Base-by-base conservation (phyloP, 164 flowering plant genomes). In the Buxus sempervirens region DNA sequence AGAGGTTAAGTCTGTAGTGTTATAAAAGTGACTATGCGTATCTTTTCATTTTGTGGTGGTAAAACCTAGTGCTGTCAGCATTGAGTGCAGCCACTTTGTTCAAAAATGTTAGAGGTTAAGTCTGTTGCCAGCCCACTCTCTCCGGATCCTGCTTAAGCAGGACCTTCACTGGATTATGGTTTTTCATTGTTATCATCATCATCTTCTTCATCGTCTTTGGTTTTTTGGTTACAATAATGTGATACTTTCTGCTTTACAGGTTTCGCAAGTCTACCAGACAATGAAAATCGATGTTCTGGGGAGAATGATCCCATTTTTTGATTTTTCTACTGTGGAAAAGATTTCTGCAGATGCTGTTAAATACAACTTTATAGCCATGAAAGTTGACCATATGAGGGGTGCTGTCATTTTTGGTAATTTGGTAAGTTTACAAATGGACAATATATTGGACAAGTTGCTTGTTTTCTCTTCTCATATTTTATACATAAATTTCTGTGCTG, bases 281-380 rank as follows among this genome's bases (percentile, higher is more conserved):
- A 85, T 92, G 86, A 86, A 82, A 54, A 88, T 92, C 73, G 90
- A 82, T 61, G 86, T 81, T 61, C 67, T 95, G 64, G 85, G 94
- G 23, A 70, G 42, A 77, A 84, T 88, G 91, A 82, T 95, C 61
- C 96, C 97, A 0, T 92, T 90, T 75, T 90, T 83, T 74, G 86
- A 81, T 49, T 88, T 92, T 54, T 61, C 94, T 28, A 78, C 55
- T 26, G 90, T 92, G 45, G 99, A 95, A 71, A 95, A 85, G 77
- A 81, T 92, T 19, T 85, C 91, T 27, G 97, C 89, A 23, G 96
- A 92, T 73, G 97, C 97, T 58, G 90, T 84, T 28, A 95, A 87
- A 67, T 79, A 84, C 60, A 86, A 81, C 59, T 95, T 89, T 64
- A 67, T 89, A 22, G 76, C 86, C 9, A 79, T 92, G 92, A 89